A percentile compares a stretch with the other conserved stretches of the same genome.
Conservation (phyloP, 192 early-diverging fungal species). For the Coemansia interrupta region DNA sequence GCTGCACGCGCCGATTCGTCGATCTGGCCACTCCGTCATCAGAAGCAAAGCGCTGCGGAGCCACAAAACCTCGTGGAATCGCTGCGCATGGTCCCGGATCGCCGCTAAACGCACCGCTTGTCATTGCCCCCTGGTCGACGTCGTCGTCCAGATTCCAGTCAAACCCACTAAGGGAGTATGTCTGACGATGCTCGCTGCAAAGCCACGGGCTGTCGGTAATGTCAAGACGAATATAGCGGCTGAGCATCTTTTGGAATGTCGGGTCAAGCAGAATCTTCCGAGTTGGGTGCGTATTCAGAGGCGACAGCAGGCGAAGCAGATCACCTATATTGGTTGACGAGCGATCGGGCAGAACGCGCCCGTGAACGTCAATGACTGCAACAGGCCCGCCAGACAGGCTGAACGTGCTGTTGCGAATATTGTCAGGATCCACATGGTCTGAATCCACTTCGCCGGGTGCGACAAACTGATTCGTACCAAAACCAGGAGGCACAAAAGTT, state of each 20-base stretch:
- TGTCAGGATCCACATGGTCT: background rate
- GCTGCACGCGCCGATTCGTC: constrained; percentile 17
- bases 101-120: background rate
- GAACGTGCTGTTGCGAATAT: background rate
- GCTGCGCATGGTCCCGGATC: background rate
- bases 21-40: constrained; percentile 4
- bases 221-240: constrained; percentile 33
- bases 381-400: constrained; percentile 5
- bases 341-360: constrained; percentile 18
- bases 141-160: constrained; percentile 26
- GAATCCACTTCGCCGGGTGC: constrained; percentile 2
- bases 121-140: background rate
- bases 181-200: constrained; percentile 24
- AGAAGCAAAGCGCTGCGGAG: background rate
- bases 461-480: constrained; percentile 24
- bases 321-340: constrained; percentile 41
- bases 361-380: constrained; percentile 34
- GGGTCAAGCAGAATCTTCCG: constrained; percentile 40
- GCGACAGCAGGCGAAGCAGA: constrained; percentile 34
- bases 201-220: constrained; percentile 41
- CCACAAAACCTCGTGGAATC: background rate
- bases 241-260: constrained; percentile 45
- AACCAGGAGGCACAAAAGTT: constrained; percentile 1
- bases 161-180: constrained; percentile 9
- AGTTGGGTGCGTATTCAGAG: constrained; percentile 16